phyloP scores from a whole-genome alignment of 257 asterid genomes.

The Leonotis leonurus region DNA sequence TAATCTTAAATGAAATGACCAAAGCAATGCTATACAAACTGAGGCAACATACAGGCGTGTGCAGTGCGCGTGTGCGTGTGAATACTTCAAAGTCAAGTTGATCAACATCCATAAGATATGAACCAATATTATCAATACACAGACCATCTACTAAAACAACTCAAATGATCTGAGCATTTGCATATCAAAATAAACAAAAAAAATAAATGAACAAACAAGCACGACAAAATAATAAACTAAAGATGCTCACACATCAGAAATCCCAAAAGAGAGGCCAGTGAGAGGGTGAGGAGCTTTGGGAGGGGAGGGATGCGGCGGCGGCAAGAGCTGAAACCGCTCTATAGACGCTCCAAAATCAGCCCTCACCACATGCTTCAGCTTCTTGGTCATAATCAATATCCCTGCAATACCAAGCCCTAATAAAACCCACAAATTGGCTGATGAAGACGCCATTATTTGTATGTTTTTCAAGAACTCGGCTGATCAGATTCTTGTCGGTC shows the following conservation, averaged over 20 bases:
- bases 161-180: background rate
- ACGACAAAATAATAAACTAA: background rate
- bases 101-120: background rate
- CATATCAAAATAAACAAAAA: too few species aligned
- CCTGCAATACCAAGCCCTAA: constrained; percentile 96
- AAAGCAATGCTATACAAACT: background rate
- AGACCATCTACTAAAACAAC: background rate
- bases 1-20: background rate
- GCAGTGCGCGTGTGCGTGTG: background rate
- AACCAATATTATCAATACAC: background rate
- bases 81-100: background rate
- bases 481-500: background rate
- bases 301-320: constrained; percentile 98
- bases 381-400: constrained; percentile 69
- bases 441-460: constrained; percentile 52
- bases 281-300: constrained; percentile 97
- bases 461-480: background rate
- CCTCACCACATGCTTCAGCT: constrained; percentile 65
- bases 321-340: constrained; percentile 78
- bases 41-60: background rate
- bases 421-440: constrained; percentile 85
- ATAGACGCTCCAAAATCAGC: constrained; percentile 90
- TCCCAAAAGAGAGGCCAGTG: constrained; percentile 75
- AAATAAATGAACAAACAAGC: background rate
- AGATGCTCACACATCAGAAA: constrained; percentile 74